A percentile compares a stretch with the other conserved stretches of the same genome.
Evolutionary conservation across 2,329 filamentous ascomycete genomes (phyloP).

Genomic region (Tolypocladium amazonense): DNA sequence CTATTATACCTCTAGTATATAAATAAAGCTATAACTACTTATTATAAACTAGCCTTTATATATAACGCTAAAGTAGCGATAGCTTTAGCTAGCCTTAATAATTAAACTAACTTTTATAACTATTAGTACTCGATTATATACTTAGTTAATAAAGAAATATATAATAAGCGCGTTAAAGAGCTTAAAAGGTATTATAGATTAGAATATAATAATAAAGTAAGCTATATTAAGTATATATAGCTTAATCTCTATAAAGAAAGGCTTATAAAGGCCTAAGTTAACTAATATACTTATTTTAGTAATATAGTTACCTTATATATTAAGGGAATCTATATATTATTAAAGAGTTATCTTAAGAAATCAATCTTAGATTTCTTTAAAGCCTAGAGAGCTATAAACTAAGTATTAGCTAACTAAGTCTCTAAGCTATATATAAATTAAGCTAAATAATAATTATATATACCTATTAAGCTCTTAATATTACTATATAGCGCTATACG

Average conservation of each 20-base stretch:
- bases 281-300: constrained; percentile 8
- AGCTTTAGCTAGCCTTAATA: neutral
- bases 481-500: neutral
- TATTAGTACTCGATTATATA: constrained; percentile 10
- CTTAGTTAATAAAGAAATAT: constrained; percentile 5
- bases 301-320: constrained; percentile 8
- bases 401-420: neutral
- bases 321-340: constrained; percentile 8
- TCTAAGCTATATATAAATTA: neutral
- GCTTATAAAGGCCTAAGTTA: constrained; percentile 10
- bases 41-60: constrained; percentile 3
- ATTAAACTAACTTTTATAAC: constrained; percentile 8
- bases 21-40: constrained; percentile 8
- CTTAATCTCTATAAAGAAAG: constrained; percentile 11
- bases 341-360: constrained; percentile 8
- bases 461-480: neutral
- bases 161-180: constrained; percentile 4
- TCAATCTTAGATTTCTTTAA: constrained; percentile 9
- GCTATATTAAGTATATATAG: constrained; percentile 1
- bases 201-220: neutral
- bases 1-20: neutral
- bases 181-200: neutral
- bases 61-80: neutral
- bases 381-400: constrained; percentile 7
- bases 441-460: neutral